A percentile compares a stretch with the other conserved stretches of the same genome.
phyloP scores from a whole-genome alignment of 2,329 filamentous ascomycete genomes.

The Fusarium buxicola region DNA sequence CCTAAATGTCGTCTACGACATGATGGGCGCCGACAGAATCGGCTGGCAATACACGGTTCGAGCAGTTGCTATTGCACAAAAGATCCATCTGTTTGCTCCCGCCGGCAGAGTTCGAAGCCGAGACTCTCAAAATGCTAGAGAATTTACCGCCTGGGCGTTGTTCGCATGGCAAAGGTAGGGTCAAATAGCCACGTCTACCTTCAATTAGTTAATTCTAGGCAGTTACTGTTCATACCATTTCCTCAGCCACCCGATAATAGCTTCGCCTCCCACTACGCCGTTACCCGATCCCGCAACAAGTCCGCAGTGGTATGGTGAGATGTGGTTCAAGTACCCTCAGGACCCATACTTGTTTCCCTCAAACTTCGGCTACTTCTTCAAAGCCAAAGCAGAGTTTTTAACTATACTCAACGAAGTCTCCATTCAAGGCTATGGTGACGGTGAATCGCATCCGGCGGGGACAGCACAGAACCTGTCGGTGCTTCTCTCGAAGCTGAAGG shows the following conservation, averaged over 20 bases:
- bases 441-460: neutral
- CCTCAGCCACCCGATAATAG: neutral
- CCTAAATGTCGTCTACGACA: constrained; percentile 47
- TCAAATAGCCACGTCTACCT: neutral
- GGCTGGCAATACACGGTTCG: constrained; percentile 50
- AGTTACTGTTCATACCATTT: neutral
- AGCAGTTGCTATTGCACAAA: constrained; percentile 48
- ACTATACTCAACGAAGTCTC: neutral
- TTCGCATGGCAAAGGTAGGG: constrained; percentile 49
- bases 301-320: neutral
- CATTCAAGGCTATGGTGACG: neutral
- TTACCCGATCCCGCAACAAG: neutral
- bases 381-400: neutral
- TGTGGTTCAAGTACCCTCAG: neutral
- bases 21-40: constrained; percentile 52
- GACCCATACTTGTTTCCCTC: neutral
- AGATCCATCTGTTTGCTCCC: constrained; percentile 46
- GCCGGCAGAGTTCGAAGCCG: constrained; percentile 24
- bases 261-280: neutral
- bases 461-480: no score
- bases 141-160: constrained; percentile 50
- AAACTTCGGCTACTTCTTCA: neutral
- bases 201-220: neutral
- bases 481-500: neutral
- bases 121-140: constrained; percentile 31